A percentile compares a stretch with the other conserved stretches of the same genome.
These are phyloP conservation scores for Alternaria triticina DNA, from an alignment of 2,329 filamentous ascomycete species.

Conservation along the genomic window DNA sequence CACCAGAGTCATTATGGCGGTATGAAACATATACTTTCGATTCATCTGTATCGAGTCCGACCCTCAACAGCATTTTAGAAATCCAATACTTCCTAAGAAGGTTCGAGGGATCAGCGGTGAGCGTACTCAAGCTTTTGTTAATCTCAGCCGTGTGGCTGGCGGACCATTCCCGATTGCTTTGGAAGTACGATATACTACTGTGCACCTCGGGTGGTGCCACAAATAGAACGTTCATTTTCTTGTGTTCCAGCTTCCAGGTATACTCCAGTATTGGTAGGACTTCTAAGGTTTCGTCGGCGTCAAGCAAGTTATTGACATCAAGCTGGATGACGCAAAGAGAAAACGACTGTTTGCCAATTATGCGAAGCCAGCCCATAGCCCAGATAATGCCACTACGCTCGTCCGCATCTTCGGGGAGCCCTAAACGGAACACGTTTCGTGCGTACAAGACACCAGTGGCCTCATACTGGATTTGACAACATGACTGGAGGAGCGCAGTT, in stretches of 20 bases:
- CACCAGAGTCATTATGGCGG: background rate
- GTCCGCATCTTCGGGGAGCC: background rate
- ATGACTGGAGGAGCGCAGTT: background rate
- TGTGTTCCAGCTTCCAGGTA: background rate
- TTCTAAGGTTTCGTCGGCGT: background rate
- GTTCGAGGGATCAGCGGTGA: background rate
- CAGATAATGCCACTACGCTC: background rate
- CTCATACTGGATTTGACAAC: background rate
- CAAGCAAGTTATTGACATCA: background rate
- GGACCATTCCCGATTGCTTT: background rate
- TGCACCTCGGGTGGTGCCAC: background rate
- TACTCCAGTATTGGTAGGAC: background rate
- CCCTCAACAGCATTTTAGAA: background rate
- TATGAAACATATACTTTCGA: background rate
- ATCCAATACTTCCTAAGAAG: background rate
- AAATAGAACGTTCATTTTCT: rapidly evolving
- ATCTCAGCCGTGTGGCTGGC: background rate
- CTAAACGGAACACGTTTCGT: background rate
- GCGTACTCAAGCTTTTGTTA: background rate
- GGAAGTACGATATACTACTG: background rate
- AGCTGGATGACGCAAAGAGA: background rate
- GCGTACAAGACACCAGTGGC: background rate
- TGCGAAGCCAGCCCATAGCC: background rate
- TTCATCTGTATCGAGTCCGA: background rate
- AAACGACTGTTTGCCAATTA: background rate